A percentile compares a stretch with the other conserved stretches of the same genome.
These are phyloP conservation scores for Aeminium ludgeri DNA, from an alignment of 495 filamentous ascomycete species.

Conservation along the genomic window DNA sequence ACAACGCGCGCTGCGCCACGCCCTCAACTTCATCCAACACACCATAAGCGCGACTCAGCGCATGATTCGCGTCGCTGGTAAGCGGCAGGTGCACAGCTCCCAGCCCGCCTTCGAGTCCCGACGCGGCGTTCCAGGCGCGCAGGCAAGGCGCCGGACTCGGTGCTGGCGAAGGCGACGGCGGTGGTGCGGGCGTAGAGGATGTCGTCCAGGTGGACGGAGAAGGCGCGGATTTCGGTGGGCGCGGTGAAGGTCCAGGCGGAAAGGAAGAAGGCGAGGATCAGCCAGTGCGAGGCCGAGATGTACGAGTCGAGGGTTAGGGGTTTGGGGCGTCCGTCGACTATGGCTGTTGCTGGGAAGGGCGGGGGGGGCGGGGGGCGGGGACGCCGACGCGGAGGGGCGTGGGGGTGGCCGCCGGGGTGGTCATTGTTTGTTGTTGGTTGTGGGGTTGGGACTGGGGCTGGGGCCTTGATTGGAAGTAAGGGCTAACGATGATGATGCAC, in stretches of 20 bases:
- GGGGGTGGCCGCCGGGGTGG: too few species aligned
- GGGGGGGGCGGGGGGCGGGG: not conserved
- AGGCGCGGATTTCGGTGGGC: conserved; percentile 37
- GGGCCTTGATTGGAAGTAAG: too few species aligned
- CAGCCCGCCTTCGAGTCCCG: conserved; percentile 36
- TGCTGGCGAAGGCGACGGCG: conserved; percentile 35
- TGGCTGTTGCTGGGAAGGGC: not conserved
- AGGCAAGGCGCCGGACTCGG: conserved; percentile 35
- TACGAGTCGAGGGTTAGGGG: conserved; percentile 29
- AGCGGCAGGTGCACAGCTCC: conserved; percentile 37
- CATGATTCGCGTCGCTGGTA: conserved; percentile 39
- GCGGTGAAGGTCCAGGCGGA: conserved; percentile 40
- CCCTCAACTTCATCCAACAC: conserved; percentile 42
- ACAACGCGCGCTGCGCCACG: conserved; percentile 39
- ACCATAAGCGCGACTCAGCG: conserved; percentile 36
- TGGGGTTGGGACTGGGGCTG: too few species aligned
- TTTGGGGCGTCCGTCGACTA: conserved; percentile 18
- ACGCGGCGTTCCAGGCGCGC: conserved; percentile 35
- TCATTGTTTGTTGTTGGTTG: too few species aligned
- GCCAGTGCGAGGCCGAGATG: conserved; percentile 30
- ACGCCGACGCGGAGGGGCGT: too few species aligned
- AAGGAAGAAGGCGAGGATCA: conserved; percentile 34
- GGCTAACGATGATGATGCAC: too few species aligned
- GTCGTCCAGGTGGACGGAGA: conserved; percentile 28
- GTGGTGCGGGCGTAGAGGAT: conserved; percentile 28